Conservation (phyloP, 2,329 filamentous ascomycete species). For the Didymella pinodella region DNA sequence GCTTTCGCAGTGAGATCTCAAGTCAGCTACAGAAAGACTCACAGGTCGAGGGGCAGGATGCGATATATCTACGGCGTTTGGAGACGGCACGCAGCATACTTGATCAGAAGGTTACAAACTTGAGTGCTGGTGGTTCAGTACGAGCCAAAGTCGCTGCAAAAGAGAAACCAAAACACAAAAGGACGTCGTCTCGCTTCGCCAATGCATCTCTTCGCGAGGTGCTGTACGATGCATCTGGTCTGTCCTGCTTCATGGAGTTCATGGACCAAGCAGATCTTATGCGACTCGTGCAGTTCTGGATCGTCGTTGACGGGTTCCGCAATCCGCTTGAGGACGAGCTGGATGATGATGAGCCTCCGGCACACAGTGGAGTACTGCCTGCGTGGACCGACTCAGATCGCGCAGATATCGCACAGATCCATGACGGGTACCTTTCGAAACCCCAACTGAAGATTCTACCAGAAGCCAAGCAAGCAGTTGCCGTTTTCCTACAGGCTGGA, state of each 20-base stretch:
- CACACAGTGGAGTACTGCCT: slow-evolving; percentile 58
- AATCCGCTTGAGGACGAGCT: slow-evolving; percentile 90
- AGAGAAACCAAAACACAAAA: slow-evolving; percentile 48
- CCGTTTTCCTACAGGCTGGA: slow-evolving; percentile 80
- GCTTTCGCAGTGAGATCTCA: slow-evolving; percentile 89
- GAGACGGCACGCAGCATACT: slow-evolving; percentile 91
- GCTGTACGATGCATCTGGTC: slow-evolving; percentile 85
- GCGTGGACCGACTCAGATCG: slow-evolving; percentile 86
- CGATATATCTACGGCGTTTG: slow-evolving; percentile 83
- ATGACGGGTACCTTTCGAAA: slow-evolving; percentile 85
- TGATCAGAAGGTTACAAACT: slow-evolving; percentile 85
- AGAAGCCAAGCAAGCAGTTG: slow-evolving; percentile 73
- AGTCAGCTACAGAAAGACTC: slow-evolving; percentile 90
- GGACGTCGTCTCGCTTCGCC: slow-evolving; percentile 70
- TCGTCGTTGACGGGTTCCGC: slow-evolving; percentile 95
- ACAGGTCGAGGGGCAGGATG: slow-evolving; percentile 79
- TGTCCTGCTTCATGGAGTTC: slow-evolving; percentile 99
- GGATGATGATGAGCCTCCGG: slow-evolving; percentile 66
- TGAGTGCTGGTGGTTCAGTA: slow-evolving; percentile 71
- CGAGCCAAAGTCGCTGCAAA: slow-evolving; percentile 52
- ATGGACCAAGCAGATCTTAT: slow-evolving; percentile 93
- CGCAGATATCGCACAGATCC: slow-evolving; percentile 87
- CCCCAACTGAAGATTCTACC: slow-evolving; percentile 81
- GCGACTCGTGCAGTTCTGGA: slow-evolving; percentile 95
- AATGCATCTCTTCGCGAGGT: slow-evolving; percentile 82